Evolutionary conservation across 306 rosid species (phyloP).

Genomic region (Leucaena leucocephala): DNA sequence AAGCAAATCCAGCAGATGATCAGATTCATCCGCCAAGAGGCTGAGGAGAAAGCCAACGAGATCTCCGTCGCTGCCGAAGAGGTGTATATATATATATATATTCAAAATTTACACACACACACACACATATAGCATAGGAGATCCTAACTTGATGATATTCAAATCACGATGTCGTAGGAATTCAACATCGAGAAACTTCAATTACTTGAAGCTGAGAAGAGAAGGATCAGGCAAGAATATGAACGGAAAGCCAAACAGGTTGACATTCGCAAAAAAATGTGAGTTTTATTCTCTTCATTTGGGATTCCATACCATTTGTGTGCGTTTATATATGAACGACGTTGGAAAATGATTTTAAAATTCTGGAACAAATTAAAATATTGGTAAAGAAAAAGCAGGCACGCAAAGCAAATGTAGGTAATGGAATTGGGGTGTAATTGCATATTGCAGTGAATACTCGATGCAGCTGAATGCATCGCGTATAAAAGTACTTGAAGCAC

Average conservation of each 20-base stretch:
- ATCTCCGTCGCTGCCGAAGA: conserved; percentile 71
- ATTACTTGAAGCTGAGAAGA: conserved; percentile 67
- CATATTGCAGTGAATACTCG: conserved; percentile 55
- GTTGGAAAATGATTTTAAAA: not conserved
- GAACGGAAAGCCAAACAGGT: conserved; percentile 65
- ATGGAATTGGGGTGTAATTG: not conserved
- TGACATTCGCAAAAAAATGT: conserved; percentile 68
- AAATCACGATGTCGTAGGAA: conserved; percentile 41
- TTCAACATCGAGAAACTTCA: conserved; percentile 72
- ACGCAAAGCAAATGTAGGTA: not conserved
- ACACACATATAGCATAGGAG: not conserved
- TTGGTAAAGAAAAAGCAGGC: not conserved
- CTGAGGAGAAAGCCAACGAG: conserved; percentile 78
- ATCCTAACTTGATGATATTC: not conserved
- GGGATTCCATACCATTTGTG: not conserved
- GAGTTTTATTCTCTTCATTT: conserved; percentile 24
- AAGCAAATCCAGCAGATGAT: conserved; percentile 84
- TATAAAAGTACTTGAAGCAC: conserved; percentile 64
- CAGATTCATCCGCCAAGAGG: conserved; percentile 78
- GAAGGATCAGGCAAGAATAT: conserved; percentile 63
- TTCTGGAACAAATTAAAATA: not conserved
- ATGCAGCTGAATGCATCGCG: conserved; percentile 71
- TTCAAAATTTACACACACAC: not conserved
- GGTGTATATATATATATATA: conserved; percentile 23
- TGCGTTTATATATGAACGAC: not conserved